Evolutionary conservation across 495 filamentous ascomycete species (phyloP).

Genomic region (Glutinoglossum americanum): DNA sequence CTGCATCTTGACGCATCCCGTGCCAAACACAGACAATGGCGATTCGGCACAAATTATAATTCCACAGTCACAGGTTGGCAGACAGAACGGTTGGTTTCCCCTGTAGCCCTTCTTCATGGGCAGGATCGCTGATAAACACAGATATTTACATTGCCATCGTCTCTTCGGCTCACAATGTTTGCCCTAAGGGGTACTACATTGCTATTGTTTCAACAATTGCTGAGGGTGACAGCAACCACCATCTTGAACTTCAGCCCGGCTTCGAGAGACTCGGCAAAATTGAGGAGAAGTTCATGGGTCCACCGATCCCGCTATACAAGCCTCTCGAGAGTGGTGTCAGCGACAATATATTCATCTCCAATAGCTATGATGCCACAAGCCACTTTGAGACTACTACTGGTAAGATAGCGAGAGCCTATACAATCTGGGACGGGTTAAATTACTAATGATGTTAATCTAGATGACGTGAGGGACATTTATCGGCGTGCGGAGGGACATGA

Average conservation of each 20-base stretch:
- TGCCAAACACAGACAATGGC: constrained; percentile 62
- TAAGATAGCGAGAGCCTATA: constrained; percentile 14
- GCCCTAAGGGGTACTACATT: constrained; percentile 97
- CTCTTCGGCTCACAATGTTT: constrained; percentile 90
- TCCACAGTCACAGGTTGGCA: constrained; percentile 85
- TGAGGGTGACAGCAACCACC: constrained; percentile 78
- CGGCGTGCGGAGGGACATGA: constrained; percentile 70
- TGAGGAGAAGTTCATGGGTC: constrained; percentile 92
- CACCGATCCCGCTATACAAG: constrained; percentile 82
- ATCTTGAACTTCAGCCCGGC: constrained; percentile 80
- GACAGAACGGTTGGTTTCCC: constrained; percentile 55
- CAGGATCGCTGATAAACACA: constrained; percentile 19
- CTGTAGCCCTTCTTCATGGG: not conserved
- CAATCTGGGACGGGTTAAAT: not conserved
- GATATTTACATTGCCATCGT: constrained; percentile 98
- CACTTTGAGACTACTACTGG: constrained; percentile 88
- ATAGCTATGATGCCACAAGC: constrained; percentile 92
- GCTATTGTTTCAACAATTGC: constrained; percentile 96
- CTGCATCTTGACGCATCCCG: constrained; percentile 92
- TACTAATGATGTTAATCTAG: constrained; percentile 23
- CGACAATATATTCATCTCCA: constrained; percentile 91
- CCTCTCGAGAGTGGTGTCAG: constrained; percentile 67
- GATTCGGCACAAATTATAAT: constrained; percentile 95
- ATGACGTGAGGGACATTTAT: constrained; percentile 91
- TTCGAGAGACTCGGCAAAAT: constrained; percentile 84